Percentiles rank a stretch among this genome's conserved stretches.
Evolutionary conservation across 2,329 filamentous ascomycete genomes (phyloP).

Genomic region (Trichoderma sp.): DNA sequence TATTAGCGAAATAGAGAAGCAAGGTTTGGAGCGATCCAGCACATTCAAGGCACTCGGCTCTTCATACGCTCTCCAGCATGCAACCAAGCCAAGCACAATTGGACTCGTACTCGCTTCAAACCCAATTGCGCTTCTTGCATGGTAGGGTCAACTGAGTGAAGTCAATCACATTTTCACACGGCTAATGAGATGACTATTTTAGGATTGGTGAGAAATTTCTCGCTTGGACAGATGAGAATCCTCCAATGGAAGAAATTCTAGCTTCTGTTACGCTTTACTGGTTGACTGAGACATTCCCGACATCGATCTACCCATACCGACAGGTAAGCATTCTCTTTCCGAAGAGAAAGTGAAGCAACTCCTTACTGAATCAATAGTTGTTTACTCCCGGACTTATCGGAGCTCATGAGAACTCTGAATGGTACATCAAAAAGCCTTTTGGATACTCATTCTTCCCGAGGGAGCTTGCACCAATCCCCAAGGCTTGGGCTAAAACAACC

Average conservation of each 20-base stretch:
- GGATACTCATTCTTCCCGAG: slow-evolving; percentile 17
- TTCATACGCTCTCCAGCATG: slow-evolving; percentile 13
- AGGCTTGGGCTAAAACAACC: slow-evolving; percentile 1
- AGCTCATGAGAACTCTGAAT: slow-evolving; percentile 7
- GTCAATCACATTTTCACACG: neutral
- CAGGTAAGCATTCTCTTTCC: neutral
- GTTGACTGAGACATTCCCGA: slow-evolving; percentile 14
- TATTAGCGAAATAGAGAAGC: slow-evolving; percentile 2
- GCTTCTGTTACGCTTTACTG: slow-evolving; percentile 16
- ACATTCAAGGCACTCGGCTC: neutral
- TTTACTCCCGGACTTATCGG: slow-evolving; percentile 8
- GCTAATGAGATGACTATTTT: neutral
- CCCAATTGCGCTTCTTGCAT: slow-evolving; percentile 15
- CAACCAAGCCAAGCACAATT: slow-evolving; percentile 18
- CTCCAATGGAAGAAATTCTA: slow-evolving; percentile 2
- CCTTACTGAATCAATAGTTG: neutral
- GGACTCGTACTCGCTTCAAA: slow-evolving; percentile 15
- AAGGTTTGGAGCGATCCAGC: neutral
- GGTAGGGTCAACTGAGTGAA: neutral
- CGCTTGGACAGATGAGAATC: slow-evolving; percentile 14
- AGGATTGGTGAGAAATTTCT: slow-evolving; percentile 23
- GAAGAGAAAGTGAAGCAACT: neutral
- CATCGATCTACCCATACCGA: slow-evolving; percentile 18
- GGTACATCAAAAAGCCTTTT: slow-evolving; percentile 14
- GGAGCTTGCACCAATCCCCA: slow-evolving; percentile 7